Evolutionary conservation across 768 basidiomycete species (phyloP).

Genomic region (Gloeophyllum trabeum): DNA sequence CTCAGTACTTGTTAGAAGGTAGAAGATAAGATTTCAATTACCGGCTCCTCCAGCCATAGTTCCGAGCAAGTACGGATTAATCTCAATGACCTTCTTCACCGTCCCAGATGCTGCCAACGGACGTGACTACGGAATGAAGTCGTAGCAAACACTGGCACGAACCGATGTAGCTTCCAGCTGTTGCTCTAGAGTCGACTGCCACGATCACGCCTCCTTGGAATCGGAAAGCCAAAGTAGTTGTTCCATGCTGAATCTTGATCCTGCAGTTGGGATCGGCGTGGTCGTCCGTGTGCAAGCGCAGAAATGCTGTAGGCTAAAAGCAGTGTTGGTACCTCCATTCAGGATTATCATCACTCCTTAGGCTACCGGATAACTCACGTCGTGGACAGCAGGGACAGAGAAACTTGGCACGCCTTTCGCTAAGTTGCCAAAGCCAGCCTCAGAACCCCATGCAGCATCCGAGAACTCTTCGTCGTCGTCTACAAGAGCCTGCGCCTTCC

Average conservation of each 20-base stretch:
- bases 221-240: constrained; percentile 94
- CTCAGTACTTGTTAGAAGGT: not conserved
- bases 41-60: constrained; percentile 99
- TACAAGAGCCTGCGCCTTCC: constrained; percentile 32
- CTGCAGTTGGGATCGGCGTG: constrained; percentile 86
- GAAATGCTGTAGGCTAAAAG: constrained; percentile 76
- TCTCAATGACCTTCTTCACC: constrained; percentile 99
- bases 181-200: constrained; percentile 98
- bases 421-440: constrained; percentile 71
- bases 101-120: constrained; percentile 72
- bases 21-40: constrained; percentile 19
- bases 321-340: constrained; percentile 6
- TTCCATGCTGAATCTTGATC: constrained; percentile 98
- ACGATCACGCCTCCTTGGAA: constrained; percentile 97
- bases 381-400: constrained; percentile 58
- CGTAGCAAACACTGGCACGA: constrained; percentile 16
- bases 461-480: constrained; percentile 55
- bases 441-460: constrained; percentile 73
- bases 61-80: constrained; percentile 96
- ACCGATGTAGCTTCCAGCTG: constrained; percentile 97
- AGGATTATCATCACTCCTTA: not conserved
- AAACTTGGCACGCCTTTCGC: constrained; percentile 65
- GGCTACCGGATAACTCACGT: constrained; percentile 43
- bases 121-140: no score
- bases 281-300: constrained; percentile 92